Evolutionary conservation across 805 yeast genomes (phyloP).

Genomic region (Candida endomychidarum): DNA sequence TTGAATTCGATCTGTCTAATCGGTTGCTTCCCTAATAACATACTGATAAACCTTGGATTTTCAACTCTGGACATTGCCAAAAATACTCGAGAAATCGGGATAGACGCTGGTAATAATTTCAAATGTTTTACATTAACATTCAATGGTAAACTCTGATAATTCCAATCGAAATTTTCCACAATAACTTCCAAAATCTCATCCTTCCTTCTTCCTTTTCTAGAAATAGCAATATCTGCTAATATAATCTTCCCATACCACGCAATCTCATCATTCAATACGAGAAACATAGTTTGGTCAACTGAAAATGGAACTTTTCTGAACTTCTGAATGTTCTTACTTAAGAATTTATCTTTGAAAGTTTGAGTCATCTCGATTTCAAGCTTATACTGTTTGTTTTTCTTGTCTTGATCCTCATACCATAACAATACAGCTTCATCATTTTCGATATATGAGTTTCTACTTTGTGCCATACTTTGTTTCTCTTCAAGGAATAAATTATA

Average conservation of each 20-base stretch:
- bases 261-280: conserved; percentile 50
- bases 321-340: conserved; percentile 49
- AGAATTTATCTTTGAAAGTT: conserved; percentile 49
- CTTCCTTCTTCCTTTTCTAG: conserved; percentile 23
- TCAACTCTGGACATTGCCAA: conserved; percentile 63
- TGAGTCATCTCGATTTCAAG: conserved; percentile 44
- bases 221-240: conserved; percentile 25
- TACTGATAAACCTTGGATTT: conserved; percentile 51
- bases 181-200: conserved; percentile 40
- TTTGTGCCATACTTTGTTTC: conserved; percentile 35
- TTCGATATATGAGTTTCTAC: conserved; percentile 34
- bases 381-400: conserved; percentile 40
- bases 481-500: conserved; percentile 66
- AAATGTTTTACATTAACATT: conserved; percentile 37
- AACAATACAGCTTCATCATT: conserved; percentile 48
- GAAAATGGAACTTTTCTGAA: conserved; percentile 60
- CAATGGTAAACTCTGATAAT: conserved; percentile 48
- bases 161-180: conserved; percentile 60
- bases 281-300: conserved; percentile 56
- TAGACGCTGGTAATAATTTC: conserved; percentile 58
- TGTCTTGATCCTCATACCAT: conserved; percentile 50
- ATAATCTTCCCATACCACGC: conserved; percentile 62
- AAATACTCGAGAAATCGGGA: conserved; percentile 61
- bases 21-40: conserved; percentile 56
- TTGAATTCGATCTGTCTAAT: conserved; percentile 56